Evolutionary conservation across 345 rosid species (phyloP).

Genomic region (Eucalyptus marginata): DNA sequence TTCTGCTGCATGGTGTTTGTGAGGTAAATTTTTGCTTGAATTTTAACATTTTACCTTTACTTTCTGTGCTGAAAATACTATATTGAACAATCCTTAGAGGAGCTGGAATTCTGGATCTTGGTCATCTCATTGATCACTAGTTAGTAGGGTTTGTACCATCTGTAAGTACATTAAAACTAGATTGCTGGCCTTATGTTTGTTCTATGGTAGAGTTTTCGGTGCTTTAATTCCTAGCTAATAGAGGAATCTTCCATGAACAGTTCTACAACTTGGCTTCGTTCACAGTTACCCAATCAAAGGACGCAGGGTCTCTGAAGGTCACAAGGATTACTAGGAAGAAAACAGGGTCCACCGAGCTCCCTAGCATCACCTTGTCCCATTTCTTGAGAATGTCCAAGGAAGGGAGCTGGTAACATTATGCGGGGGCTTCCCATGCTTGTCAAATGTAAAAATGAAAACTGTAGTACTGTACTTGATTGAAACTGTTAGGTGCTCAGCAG

Average conservation of each 20-base stretch:
- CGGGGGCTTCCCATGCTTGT: not conserved
- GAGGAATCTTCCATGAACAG: slow-evolving; percentile 17
- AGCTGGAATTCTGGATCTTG: not conserved
- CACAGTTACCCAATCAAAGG: slow-evolving; percentile 39
- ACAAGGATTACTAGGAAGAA: slow-evolving; percentile 63
- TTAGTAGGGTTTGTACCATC: not conserved
- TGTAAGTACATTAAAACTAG: not conserved
- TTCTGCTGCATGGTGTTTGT: slow-evolving; percentile 86
- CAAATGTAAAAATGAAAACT: not conserved
- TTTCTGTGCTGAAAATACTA: not conserved
- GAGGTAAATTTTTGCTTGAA: slow-evolving; percentile 39
- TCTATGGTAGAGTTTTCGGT: not conserved
- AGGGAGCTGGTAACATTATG: slow-evolving; percentile 54
- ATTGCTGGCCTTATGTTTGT: not conserved
- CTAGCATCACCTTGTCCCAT: slow-evolving; percentile 39
- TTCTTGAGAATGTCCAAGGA: slow-evolving; percentile 78
- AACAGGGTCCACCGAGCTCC: slow-evolving; percentile 24
- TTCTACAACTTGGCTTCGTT: slow-evolving; percentile 73
- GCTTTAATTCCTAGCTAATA: not conserved
- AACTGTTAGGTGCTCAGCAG: not conserved
- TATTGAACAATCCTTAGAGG: not conserved
- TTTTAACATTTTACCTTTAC: not conserved
- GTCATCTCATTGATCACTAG: not conserved
- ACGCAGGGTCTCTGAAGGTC: slow-evolving; percentile 26
- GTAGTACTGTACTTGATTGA: not conserved